Evolutionary conservation across 1,284 basidiomycete species (phyloP), one percentile per base, ranked within the genome.

Genomic region (Puccinia horiana): DNA sequence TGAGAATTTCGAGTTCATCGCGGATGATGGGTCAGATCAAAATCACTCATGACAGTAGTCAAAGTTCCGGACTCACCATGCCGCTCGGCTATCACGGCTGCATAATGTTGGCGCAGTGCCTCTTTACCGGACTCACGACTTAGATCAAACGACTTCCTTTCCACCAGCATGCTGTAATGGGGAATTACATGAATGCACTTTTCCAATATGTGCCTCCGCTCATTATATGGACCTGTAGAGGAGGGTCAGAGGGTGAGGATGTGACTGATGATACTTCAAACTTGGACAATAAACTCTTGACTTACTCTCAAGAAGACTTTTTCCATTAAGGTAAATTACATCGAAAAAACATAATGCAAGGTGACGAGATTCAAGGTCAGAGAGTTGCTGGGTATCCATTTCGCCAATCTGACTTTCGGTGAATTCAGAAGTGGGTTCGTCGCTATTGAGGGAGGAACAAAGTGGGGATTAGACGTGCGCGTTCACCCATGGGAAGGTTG

Each of bases 261-360:
- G 12, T 16, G 29, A 35, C 40, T 16, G 54, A 9, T 23, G 2
- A 26, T 16, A 14, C 37, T 49, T 72, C 29, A 49, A 49, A 29
- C n/a, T 72, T 47, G 5, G 26, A 69, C 65, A 69, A 0, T n/a
- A 32, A 61, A 42, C 16, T 70, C 37, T 29, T 20, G 40, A 58
- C 85, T 69, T 40, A 85, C 85, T 56, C 1, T 88, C 87, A 9
- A 94, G 85, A 14, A 93, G 87, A 6, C 89, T 91, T 40, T 87
- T 83, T 18, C 88, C 90, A 84, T 94, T 90, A 0, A 94, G 87
- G 26, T 90, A 86, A 2, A 96, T 88, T 16, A 95, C 85, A 84
- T 95, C 94, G 85, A 95, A 96, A 88, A 94, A 95, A 3, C 93
- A 91, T 6, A 95, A 88, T 20, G 91, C 92, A 5, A 95, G 90